Evolutionary conservation across 768 basidiomycete genomes (phyloP).

Genomic region (Tephrocybe rancida): DNA sequence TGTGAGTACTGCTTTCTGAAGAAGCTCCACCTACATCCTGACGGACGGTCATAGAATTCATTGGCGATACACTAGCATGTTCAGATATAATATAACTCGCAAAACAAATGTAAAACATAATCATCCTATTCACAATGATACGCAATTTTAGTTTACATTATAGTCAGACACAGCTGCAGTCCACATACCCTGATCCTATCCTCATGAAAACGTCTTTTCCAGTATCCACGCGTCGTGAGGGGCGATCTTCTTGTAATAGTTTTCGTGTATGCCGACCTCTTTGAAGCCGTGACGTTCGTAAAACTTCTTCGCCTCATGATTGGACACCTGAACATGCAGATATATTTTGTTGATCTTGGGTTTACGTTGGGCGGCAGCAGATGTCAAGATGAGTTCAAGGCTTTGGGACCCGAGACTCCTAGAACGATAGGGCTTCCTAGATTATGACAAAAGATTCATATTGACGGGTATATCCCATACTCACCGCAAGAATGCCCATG

Average conservation of each 20-base stretch:
- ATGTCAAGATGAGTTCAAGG: conserved; percentile 65
- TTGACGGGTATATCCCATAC: conserved; percentile 26
- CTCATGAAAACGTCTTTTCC: conserved; percentile 54
- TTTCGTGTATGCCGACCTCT: conserved; percentile 62
- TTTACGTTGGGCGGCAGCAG: conserved; percentile 60
- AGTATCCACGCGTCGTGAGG: conserved; percentile 89
- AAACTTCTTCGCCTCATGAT: conserved; percentile 74
- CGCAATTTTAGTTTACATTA: not conserved
- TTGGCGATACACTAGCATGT: conserved; percentile 10
- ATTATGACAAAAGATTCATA: conserved; percentile 8
- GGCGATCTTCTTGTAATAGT: conserved; percentile 89
- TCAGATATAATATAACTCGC: conserved; percentile 17
- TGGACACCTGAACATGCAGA: conserved; percentile 88
- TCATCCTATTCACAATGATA: conserved; percentile 1
- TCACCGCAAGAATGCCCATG: conserved; percentile 87
- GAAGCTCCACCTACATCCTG: not conserved
- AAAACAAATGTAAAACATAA: conserved; percentile 8
- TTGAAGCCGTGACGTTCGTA: conserved; percentile 85
- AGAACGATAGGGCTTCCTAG: conserved; percentile 78
- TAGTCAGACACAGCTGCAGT: not conserved
- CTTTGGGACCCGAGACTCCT: conserved; percentile 73
- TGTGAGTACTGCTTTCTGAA: conserved; percentile 2
- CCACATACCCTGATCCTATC: conserved; percentile 1
- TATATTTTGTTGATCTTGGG: conserved; percentile 72
- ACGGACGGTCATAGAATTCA: conserved; percentile 10